Percentiles rank a stretch among this genome's conserved stretches.
Evolutionary conservation across 2,329 filamentous ascomycete genomes (phyloP).

Genomic region (Periconia digitata): DNA sequence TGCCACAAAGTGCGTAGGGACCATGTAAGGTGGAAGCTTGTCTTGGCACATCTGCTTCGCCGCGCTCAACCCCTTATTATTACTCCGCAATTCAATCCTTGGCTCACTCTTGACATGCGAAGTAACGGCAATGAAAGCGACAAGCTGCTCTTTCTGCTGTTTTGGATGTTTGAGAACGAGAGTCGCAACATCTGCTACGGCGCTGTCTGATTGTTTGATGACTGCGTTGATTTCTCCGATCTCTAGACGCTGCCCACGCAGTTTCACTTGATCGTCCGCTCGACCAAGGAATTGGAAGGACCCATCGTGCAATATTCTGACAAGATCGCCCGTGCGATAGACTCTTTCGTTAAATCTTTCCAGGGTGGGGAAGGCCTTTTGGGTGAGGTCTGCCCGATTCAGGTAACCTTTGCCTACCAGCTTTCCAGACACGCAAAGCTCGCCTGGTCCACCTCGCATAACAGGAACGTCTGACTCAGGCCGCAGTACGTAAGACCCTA

Average conservation of each 20-base stretch:
- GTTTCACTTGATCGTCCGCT: conserved; percentile 88
- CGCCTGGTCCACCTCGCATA: conserved; percentile 75
- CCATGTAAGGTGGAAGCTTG: conserved; percentile 81
- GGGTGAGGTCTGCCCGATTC: conserved; percentile 75
- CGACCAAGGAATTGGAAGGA: conserved; percentile 87
- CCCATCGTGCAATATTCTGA: conserved; percentile 75
- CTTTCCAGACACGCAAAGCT: conserved; percentile 84
- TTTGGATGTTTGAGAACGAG: conserved; percentile 71
- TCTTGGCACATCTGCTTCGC: conserved; percentile 62
- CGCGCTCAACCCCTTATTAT: conserved; percentile 18
- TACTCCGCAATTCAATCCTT: conserved; percentile 21
- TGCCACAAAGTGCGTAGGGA: conserved; percentile 79
- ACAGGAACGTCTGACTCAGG: conserved; percentile 72
- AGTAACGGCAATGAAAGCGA: conserved; percentile 64
- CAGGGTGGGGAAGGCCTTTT: conserved; percentile 72
- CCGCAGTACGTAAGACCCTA: conserved; percentile 76
- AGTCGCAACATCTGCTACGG: conserved; percentile 71
- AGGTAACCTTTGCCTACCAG: conserved; percentile 90
- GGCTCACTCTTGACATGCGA: conserved; percentile 17
- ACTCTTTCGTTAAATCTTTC: conserved; percentile 52
- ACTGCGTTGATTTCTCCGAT: conserved; percentile 88
- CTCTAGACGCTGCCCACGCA: conserved; percentile 85
- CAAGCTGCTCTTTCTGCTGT: conserved; percentile 78
- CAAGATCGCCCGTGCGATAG: conserved; percentile 88
- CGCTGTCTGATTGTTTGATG: conserved; percentile 62